Percentiles rank a stretch among this genome's conserved stretches.
These are phyloP conservation scores for Penicillium arizonense DNA, from an alignment of 495 filamentous ascomycete genomes.

Conservation along the genomic window DNA sequence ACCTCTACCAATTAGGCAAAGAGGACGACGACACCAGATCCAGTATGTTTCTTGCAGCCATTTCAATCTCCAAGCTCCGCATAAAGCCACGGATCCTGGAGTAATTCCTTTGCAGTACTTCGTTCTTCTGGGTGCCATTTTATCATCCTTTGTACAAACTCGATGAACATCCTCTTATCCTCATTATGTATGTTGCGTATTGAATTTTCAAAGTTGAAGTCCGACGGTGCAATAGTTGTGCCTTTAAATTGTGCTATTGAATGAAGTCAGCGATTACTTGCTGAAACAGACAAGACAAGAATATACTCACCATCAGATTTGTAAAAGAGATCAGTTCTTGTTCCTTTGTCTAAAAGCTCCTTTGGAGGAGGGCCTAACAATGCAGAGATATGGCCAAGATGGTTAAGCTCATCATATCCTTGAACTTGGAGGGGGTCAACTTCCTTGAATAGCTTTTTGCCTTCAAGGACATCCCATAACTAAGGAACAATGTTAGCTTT, in stretches of 20 bases:
- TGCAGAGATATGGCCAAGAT: constrained; percentile 35
- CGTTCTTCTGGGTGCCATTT: constrained; percentile 31
- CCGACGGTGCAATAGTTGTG: constrained; percentile 4
- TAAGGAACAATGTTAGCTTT: constrained; percentile 10
- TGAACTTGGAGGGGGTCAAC: constrained; percentile 10
- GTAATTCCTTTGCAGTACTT: constrained; percentile 26
- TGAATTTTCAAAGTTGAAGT: constrained; percentile 18
- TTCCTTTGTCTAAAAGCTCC: constrained; percentile 15
- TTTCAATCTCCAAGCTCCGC: constrained; percentile 2
- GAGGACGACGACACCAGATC: too few relatives aligned
- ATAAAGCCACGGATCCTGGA: constrained; percentile 27
- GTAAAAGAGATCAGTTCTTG: constrained; percentile 17
- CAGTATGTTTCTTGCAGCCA: neutral
- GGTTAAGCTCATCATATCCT: constrained; percentile 24
- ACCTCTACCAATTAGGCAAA: too few relatives aligned
- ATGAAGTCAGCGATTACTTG: constrained; percentile 1
- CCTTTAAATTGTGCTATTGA: constrained; percentile 12
- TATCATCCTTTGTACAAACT: constrained; percentile 27
- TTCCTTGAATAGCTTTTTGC: constrained; percentile 23
- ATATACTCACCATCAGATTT: constrained; percentile 10
- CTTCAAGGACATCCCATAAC: constrained; percentile 36
- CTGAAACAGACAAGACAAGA: neutral
- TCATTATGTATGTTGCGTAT: constrained; percentile 18
- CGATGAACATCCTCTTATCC: constrained; percentile 29
- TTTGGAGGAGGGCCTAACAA: constrained; percentile 33